Evolutionary conservation across 176 grass and related monocot genomes (phyloP).

Genomic region (Raddia guianensis): DNA sequence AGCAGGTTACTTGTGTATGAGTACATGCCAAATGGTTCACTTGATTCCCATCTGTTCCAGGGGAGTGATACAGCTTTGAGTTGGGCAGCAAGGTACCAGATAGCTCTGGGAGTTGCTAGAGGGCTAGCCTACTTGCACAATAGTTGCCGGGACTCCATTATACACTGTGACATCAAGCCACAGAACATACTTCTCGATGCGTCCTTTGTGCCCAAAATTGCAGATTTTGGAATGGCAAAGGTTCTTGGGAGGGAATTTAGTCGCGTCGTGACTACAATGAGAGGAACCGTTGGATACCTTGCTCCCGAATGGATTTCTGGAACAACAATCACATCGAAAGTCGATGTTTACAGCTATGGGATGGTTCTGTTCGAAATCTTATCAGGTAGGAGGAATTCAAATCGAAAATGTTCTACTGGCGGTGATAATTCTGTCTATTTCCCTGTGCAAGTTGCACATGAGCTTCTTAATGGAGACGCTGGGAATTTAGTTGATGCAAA

Average conservation of each 20-base stretch:
- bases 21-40: conserved; percentile 56
- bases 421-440: conserved; percentile 27
- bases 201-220: conserved; percentile 29
- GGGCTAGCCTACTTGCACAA: conserved; percentile 63
- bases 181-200: conserved; percentile 39
- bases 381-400: conserved; percentile 39
- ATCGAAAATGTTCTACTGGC: neutral
- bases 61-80: conserved; percentile 4
- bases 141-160: conserved; percentile 45
- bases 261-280: conserved; percentile 25
- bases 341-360: conserved; percentile 42
- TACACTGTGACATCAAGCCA: conserved; percentile 48
- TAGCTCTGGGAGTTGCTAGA: conserved; percentile 56
- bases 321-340: conserved; percentile 31
- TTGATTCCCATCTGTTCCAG: conserved; percentile 51
- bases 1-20: conserved; percentile 60
- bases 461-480: conserved; percentile 19
- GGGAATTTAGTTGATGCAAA: conserved; percentile 27
- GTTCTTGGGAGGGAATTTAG: conserved; percentile 38
- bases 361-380: conserved; percentile 47
- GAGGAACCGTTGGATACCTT: conserved; percentile 43
- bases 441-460: conserved; percentile 29
- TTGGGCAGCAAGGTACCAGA: conserved; percentile 52
- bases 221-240: conserved; percentile 51
- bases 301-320: conserved; percentile 46